Evolutionary conservation across 805 yeast species (phyloP), one percentile per base, ranked within the genome.

Genomic region (baker's yeast (Saccharomyces cerevisiae)): DNA sequence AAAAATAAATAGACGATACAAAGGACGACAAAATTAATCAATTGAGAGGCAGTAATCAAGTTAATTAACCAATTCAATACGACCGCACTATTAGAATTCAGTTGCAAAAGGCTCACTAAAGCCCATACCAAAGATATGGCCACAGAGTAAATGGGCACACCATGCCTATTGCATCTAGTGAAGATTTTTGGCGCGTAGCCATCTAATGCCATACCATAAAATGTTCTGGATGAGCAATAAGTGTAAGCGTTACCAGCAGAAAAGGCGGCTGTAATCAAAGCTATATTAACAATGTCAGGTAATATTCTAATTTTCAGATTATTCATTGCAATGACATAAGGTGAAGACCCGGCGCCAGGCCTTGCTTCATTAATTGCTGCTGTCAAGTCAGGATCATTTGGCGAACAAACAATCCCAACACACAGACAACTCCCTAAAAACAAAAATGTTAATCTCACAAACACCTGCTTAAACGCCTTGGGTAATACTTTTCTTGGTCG

Each of bases 211-310:
- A 87, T 73, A 2, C 89, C 89, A 66, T 83, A 83, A 24, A 88
- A 72, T 0, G 87, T 75, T 59, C 85, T 74, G 6, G 89, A 79
- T 0, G 92, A 84, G 56, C 89, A 83, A 64, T 81, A 87, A 36
- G 87, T 80, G 66, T 83, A 85, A 1, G 92, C 85, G 67, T 88
- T 88, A 52, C 96, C 96, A 1, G 96, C 90, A 36, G 90, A 83
- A 60, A 88, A 84, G 0, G 91, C 86, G 1, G 94, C 79, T 4
- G 88, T 76, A 53, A 89, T 75, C 53, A 89, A 77, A 30, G 88
- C 79, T 0, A 81, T 95, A 69, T 90, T 90, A 54, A 90, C 89
- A 56, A 89, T 77, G 63, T 84, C 80, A 31, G 95, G 95, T 49
- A 89, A 73, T 0, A 79, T 84, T 32, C 74, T 79, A 52, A 89